phyloP scores from a whole-genome alignment of 1,284 basidiomycete genomes.

The Sphaerobolus stellatus region DNA sequence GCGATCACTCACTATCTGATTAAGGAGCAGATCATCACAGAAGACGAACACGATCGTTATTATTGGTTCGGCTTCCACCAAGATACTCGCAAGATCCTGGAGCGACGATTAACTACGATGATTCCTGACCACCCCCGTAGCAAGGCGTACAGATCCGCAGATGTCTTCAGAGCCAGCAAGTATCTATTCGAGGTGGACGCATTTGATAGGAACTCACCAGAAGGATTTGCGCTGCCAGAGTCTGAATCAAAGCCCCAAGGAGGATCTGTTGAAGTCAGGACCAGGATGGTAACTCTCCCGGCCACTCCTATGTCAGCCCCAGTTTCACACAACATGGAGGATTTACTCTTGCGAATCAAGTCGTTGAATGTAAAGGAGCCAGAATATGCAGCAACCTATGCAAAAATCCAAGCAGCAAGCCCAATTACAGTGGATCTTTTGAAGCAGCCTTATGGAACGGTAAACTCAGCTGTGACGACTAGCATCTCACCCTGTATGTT shows the following conservation, averaged over 20 bases:
- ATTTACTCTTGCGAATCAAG: neutral
- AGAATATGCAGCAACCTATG: neutral
- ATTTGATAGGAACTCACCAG: neutral
- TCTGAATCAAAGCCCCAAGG: neutral
- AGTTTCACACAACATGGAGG: neutral
- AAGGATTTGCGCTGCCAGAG: neutral
- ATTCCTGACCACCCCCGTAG: neutral
- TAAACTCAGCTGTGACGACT: too few relatives aligned
- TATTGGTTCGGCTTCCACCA: slow-evolving; percentile 3
- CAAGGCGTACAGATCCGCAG: neutral
- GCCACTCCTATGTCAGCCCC: neutral
- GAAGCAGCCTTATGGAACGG: too few relatives aligned
- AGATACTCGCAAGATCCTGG: neutral
- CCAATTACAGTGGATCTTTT: neutral
- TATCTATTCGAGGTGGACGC: neutral
- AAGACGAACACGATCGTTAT: too few relatives aligned
- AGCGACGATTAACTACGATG: neutral
- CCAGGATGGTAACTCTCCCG: neutral
- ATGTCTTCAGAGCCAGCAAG: neutral
- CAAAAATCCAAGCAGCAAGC: neutral
- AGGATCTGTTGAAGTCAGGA: neutral
- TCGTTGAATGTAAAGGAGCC: neutral
- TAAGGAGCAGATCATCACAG: too few relatives aligned
- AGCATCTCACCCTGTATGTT: neutral
- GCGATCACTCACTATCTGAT: too few relatives aligned